phyloP scores from a whole-genome alignment of 495 filamentous ascomycete genomes.

The Annulohypoxylon stygium region DNA sequence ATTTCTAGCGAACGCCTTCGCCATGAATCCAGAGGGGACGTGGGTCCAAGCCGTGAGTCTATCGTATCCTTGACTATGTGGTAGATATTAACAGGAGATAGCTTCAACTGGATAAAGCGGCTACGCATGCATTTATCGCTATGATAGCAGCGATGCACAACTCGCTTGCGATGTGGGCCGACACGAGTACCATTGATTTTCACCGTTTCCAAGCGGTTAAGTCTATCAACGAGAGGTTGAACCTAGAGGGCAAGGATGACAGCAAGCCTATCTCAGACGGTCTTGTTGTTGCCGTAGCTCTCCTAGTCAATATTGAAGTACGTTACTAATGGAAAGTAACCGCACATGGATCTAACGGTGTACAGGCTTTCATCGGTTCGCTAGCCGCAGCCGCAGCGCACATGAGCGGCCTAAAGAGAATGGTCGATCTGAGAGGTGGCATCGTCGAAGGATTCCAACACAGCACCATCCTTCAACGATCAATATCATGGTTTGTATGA shows the following conservation, averaged over 20 bases:
- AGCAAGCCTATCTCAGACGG: conserved; percentile 50
- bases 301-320: conserved; percentile 51
- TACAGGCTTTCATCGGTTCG: conserved; percentile 49
- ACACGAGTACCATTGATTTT: conserved; percentile 51
- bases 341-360: background rate
- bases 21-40: conserved; percentile 52
- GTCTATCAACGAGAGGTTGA: conserved; percentile 50
- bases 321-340: background rate
- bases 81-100: conserved; percentile 32
- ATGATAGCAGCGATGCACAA: conserved; percentile 53
- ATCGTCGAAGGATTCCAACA: conserved; percentile 50
- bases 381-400: conserved; percentile 47
- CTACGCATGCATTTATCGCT: conserved; percentile 52
- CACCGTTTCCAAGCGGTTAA: conserved; percentile 52
- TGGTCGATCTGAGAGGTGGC: conserved; percentile 49
- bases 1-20: conserved; percentile 51
- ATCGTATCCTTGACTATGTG: too few relatives aligned
- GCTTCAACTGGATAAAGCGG: conserved; percentile 51
- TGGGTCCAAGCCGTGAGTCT: conserved; percentile 50
- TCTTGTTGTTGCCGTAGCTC: conserved; percentile 48
- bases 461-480: conserved; percentile 47
- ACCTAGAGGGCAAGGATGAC: conserved; percentile 48
- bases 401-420: conserved; percentile 50
- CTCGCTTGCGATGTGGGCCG: conserved; percentile 48
- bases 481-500: conserved; percentile 49